These are phyloP conservation scores for Elaeis guineensis DNA, from an alignment of 176 grass and related monocot genomes.

Conservation along the genomic window DNA sequence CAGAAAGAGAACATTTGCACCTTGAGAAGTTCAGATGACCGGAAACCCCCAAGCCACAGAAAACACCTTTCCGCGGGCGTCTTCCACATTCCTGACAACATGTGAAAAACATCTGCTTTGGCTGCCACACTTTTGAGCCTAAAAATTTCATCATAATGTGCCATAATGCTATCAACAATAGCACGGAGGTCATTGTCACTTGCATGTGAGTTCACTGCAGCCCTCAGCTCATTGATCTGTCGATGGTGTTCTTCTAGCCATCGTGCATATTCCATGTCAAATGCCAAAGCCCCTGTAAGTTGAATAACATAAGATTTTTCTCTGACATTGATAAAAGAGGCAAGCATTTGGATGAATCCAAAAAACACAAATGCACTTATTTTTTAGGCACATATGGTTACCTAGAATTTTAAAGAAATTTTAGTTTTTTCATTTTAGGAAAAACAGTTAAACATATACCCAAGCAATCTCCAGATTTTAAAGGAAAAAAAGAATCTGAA, in stretches of 20 bases:
- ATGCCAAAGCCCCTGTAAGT: constrained; percentile 67
- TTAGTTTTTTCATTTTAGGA: too few species aligned
- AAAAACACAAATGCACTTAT: too few species aligned
- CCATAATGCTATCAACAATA: constrained; percentile 61
- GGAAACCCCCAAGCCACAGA: constrained; percentile 89
- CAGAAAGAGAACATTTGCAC: constrained; percentile 23
- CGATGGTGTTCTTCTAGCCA: constrained; percentile 88
- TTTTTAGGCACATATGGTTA: too few species aligned
- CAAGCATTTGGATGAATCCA: too few species aligned
- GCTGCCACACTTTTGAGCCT: constrained; percentile 73
- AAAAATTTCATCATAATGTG: constrained; percentile 79
- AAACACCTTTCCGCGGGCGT: constrained; percentile 96
- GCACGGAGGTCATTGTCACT: constrained; percentile 44
- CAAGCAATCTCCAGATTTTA: too few species aligned
- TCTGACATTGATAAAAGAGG: too few species aligned
- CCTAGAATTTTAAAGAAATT: too few species aligned
- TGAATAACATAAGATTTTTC: too few species aligned
- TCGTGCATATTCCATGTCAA: constrained; percentile 78
- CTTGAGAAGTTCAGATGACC: constrained; percentile 92
- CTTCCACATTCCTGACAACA: constrained; percentile 95
- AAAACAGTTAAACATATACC: too few species aligned
- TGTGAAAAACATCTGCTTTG: constrained; percentile 86
- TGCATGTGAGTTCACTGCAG: constrained; percentile 55
- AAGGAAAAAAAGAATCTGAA: too few species aligned
- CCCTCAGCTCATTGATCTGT: constrained; percentile 60